Conservation (phyloP, 2,329 filamentous ascomycete species). For the Calonectria pteridis region DNA sequence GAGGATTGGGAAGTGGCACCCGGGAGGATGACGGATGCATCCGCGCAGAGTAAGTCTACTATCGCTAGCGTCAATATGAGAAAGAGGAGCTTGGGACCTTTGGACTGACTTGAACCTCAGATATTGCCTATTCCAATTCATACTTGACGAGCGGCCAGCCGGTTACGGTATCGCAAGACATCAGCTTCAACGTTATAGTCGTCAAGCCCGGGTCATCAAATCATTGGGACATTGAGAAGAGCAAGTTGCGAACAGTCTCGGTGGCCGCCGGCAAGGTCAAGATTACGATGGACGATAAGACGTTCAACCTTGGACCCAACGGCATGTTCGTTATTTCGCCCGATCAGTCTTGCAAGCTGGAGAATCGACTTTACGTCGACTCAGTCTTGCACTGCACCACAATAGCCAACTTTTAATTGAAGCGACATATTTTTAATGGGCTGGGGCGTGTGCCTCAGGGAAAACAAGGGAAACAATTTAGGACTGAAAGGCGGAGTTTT, state of each 20-base stretch:
- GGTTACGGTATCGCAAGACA: slow-evolving; percentile 51
- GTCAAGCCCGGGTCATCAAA: slow-evolving; percentile 54
- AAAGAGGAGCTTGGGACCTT: neutral
- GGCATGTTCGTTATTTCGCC: slow-evolving; percentile 59
- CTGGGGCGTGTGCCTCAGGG: neutral
- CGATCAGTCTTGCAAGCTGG: slow-evolving; percentile 52
- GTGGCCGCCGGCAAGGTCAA: slow-evolving; percentile 57
- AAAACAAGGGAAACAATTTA: neutral
- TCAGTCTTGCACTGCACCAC: slow-evolving; percentile 58
- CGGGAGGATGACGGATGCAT: slow-evolving; percentile 51
- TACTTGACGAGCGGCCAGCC: slow-evolving; percentile 55
- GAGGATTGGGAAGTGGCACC: slow-evolving; percentile 61
- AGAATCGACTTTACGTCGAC: slow-evolving; percentile 60
- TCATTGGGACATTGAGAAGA: slow-evolving; percentile 45
- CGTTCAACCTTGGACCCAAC: slow-evolving; percentile 57
- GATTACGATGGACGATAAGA: slow-evolving; percentile 51
- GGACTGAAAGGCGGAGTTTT: neutral
- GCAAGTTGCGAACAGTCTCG: slow-evolving; percentile 54
- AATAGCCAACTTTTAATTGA: slow-evolving; percentile 40
- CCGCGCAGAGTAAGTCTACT: slow-evolving; percentile 51
- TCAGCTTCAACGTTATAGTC: slow-evolving; percentile 56
- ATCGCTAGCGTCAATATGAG: neutral
- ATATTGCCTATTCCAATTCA: slow-evolving; percentile 58
- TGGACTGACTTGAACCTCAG: slow-evolving; percentile 40
- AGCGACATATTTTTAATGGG: slow-evolving; percentile 1